Conservation (phyloP, 2,329 filamentous ascomycete genomes). For the Sclerotinia minor region DNA sequence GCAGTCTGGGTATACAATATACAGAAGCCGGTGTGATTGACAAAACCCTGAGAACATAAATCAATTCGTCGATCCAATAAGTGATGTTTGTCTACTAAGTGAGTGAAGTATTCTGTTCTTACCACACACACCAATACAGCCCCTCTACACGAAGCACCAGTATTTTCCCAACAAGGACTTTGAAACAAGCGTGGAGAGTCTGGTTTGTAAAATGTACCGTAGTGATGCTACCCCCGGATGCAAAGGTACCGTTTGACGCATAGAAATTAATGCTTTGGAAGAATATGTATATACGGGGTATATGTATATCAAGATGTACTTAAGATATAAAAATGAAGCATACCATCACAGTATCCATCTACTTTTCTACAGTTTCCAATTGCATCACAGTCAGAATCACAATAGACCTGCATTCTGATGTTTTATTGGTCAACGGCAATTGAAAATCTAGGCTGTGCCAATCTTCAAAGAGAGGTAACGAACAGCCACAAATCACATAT, state of each 20-base stretch:
- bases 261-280: not conserved
- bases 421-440: not conserved
- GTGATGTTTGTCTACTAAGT: not conserved
- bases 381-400: not conserved
- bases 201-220: not conserved
- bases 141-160: not conserved
- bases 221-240: not conserved
- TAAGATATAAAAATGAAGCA: not conserved
- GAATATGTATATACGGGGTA: not conserved
- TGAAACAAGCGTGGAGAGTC: conserved; percentile 10
- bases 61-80: not conserved
- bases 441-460: not conserved
- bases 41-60: not conserved
- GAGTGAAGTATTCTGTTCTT: not conserved
- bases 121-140: not conserved
- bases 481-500: conserved; percentile 8
- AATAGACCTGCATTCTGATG: not conserved
- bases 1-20: not conserved
- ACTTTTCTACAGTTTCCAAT: not conserved
- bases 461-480: conserved; percentile 6
- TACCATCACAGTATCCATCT: not conserved
- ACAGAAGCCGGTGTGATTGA: not conserved
- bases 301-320: not conserved
- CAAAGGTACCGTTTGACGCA: not conserved
- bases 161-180: not conserved